Base-by-base conservation (phyloP, 2,329 filamentous ascomycete genomes). In the Ceratocystis huliohia region DNA sequence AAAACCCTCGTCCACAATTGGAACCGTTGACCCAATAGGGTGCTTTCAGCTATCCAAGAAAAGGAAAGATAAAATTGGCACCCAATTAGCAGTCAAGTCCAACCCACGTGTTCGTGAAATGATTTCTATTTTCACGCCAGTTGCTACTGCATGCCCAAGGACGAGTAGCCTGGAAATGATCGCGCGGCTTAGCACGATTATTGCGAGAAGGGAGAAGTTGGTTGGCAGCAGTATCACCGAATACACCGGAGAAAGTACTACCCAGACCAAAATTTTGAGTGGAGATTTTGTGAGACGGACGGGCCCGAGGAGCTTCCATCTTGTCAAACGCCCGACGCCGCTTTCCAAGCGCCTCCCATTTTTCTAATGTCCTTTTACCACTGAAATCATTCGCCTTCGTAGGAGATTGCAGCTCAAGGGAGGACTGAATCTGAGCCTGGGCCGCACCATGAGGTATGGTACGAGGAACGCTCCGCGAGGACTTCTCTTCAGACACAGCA, bases 261-360 rank as follows among this genome's bases (percentile, higher is more conserved):
- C 44, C 33, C 13, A 65, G 50, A n/a, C 57, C 53, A 28, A 61
- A 44, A 44, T 44, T 59, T 50, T 50, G 64, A 28, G 25, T 48
- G 3, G 41, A 53, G 15, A 63, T 20, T 15, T 41, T 48, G 22
- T 30, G 22, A 37, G 61, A 50, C 25, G n/a, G 61, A 30, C 25
- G 50, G 28, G 44, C 28, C 25, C 33, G 44, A 5, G 53, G 66
- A 3, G 57, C 20, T 17, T 46, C 48, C 20, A 61, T 7, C 53
- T 66, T 66, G 17, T 62, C 66, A 61, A 66, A 84, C 67, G 84
- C 89, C 68, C 91, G 86, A 66, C 93, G 84, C 72, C 88, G 88
- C 74, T 96, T 88, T 69, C 93, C 93, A 62, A 97, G 81, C 13
- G 86, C 89, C 28, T 88, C 85, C 93, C 93, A 97, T 75, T 96